These are phyloP conservation scores for Ophiostoma piceae DNA, from an alignment of 2,329 filamentous ascomycete genomes.

Conservation along the genomic window DNA sequence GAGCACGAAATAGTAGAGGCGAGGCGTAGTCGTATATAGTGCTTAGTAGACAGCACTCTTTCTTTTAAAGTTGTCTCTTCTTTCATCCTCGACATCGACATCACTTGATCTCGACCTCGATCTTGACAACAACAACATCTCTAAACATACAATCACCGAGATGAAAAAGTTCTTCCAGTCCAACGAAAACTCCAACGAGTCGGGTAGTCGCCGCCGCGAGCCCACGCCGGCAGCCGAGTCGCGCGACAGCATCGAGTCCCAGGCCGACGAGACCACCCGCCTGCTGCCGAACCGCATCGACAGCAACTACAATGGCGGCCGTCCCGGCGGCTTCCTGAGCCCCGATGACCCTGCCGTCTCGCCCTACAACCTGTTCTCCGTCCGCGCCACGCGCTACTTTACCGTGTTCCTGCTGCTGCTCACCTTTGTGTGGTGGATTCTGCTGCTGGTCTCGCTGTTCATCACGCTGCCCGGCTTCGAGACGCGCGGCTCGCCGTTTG, in stretches of 20 bases:
- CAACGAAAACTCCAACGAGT: slow-evolving; percentile 4
- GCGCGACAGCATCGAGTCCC: slow-evolving; percentile 19
- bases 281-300: slow-evolving; percentile 65
- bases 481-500: slow-evolving; percentile 86
- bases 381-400: slow-evolving; percentile 72
- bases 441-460: slow-evolving; percentile 85
- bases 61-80: not conserved
- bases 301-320: slow-evolving; percentile 31
- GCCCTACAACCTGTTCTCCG: slow-evolving; percentile 91
- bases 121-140: not conserved
- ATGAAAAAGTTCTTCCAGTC: slow-evolving; percentile 14
- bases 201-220: slow-evolving; percentile 6
- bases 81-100: not conserved
- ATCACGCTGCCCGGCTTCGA: slow-evolving; percentile 83
- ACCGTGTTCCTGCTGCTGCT: slow-evolving; percentile 70
- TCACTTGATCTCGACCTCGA: not conserved
- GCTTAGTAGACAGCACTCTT: not conserved
- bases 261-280: slow-evolving; percentile 50
- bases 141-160: too few relatives aligned
- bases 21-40: not conserved
- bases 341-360: slow-evolving; percentile 81
- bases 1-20: not conserved
- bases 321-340: slow-evolving; percentile 52
- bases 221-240: slow-evolving; percentile 4
- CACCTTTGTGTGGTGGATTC: slow-evolving; percentile 86